phyloP scores from a whole-genome alignment of 1,284 basidiomycete species.

The Apiotrichum porosum region DNA sequence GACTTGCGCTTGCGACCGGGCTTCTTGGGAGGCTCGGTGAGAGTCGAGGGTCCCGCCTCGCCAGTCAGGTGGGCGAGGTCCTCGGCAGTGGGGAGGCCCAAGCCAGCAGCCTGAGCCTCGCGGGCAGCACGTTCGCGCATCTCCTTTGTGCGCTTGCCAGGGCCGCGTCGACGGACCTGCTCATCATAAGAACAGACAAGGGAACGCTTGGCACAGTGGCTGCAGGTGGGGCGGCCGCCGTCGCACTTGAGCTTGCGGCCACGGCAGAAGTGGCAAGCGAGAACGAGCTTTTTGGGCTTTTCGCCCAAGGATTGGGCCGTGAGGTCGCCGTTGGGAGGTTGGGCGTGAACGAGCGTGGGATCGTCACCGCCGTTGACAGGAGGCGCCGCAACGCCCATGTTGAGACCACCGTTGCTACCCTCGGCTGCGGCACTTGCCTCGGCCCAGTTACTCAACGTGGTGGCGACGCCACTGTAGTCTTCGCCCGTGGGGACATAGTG shows the following conservation, averaged over 20 bases:
- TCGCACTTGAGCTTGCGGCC: slow-evolving; percentile 49
- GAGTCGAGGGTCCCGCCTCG: slow-evolving; percentile 2
- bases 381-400: background rate
- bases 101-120: slow-evolving; percentile 33
- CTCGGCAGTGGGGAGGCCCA: slow-evolving; percentile 15
- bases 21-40: slow-evolving; percentile 13
- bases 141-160: slow-evolving; percentile 50
- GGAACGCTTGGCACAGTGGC: slow-evolving; percentile 34
- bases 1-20: slow-evolving; percentile 17
- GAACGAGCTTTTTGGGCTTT: slow-evolving; percentile 39
- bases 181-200: slow-evolving; percentile 48
- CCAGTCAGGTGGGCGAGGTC: slow-evolving; percentile 5
- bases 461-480: slow-evolving; percentile 14
- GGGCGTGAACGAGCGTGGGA: background rate
- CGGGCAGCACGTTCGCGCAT: slow-evolving; percentile 37
- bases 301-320: background rate
- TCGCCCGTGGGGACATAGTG: slow-evolving; percentile 10
- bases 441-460: slow-evolving; percentile 17
- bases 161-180: slow-evolving; percentile 48
- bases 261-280: slow-evolving; percentile 50
- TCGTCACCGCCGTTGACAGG: slow-evolving; percentile 8
- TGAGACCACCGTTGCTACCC: slow-evolving; percentile 1
- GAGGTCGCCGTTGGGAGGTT: slow-evolving; percentile 1
- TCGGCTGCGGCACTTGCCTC: slow-evolving; percentile 8
- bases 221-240: slow-evolving; percentile 31